A percentile compares a stretch with the other conserved stretches of the same genome.
phyloP scores from a whole-genome alignment of 768 basidiomycete genomes.

The Xerocomus brunneocitrinus region DNA sequence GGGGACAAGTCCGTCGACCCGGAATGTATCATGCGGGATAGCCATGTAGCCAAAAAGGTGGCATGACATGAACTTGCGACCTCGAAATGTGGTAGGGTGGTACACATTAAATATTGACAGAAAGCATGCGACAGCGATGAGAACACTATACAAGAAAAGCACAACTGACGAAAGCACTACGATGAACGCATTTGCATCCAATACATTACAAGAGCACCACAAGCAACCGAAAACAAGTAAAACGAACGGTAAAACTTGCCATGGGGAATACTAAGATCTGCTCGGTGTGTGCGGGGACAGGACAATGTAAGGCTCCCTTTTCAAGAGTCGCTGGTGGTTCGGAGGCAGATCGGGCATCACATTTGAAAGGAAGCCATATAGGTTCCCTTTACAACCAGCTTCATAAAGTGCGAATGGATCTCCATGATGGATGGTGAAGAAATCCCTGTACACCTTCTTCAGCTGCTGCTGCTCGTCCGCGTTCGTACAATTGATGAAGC shows the following conservation, averaged over 20 bases:
- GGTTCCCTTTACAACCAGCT: constrained; percentile 30
- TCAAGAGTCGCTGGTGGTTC: not conserved
- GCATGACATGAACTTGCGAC: too few species aligned
- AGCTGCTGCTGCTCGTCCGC: constrained; percentile 15
- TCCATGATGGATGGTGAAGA: constrained; percentile 24
- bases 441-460: constrained; percentile 28
- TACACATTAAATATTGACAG: too few species aligned
- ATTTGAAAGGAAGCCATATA: constrained; percentile 26
- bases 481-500: constrained; percentile 12
- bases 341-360: constrained; percentile 9
- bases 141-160: not conserved
- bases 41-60: too few species aligned
- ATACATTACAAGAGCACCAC: not conserved
- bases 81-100: too few species aligned
- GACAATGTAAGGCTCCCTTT: not conserved
- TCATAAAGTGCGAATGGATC: constrained; percentile 34
- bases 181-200: not conserved
- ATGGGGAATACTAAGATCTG: not conserved
- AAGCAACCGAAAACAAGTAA: not conserved
- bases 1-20: too few species aligned
- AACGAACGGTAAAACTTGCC: not conserved
- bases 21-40: too few species aligned
- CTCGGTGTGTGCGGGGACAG: not conserved
- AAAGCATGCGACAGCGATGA: not conserved
- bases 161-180: not conserved